Evolutionary conservation across 2,329 filamentous ascomycete species (phyloP).

Genomic region (Claviceps maximensis): DNA sequence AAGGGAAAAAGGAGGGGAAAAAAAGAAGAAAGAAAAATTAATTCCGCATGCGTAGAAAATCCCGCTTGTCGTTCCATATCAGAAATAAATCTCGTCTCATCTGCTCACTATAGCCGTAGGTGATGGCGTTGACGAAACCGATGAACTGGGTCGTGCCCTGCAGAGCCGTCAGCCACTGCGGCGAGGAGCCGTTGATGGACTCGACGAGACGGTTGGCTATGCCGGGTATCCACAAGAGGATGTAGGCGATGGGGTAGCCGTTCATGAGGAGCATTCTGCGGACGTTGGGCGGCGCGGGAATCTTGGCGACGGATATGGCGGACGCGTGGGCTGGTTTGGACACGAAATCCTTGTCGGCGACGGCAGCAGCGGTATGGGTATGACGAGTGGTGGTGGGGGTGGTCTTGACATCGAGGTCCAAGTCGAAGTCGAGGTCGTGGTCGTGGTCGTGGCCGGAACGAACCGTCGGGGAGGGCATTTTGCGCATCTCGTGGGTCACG

Average conservation of each 20-base stretch:
- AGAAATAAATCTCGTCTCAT: constrained; percentile 3
- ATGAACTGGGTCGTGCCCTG: constrained; percentile 25
- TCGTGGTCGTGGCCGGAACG: not conserved
- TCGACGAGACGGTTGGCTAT: constrained; percentile 21
- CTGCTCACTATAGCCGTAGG: constrained; percentile 25
- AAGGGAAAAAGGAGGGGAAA: not conserved
- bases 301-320: not conserved
- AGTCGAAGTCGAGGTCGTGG: not conserved
- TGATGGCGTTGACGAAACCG: constrained; percentile 24
- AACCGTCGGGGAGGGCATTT: not conserved
- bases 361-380: too few relatives aligned
- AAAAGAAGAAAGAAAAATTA: not conserved
- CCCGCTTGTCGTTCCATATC: not conserved
- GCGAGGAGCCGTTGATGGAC: constrained; percentile 10
- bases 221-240: constrained; percentile 25
- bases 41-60: not conserved
- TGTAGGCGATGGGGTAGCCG: constrained; percentile 24
- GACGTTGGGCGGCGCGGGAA: constrained; percentile 10
- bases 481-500: too few relatives aligned
- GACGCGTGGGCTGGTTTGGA: not conserved
- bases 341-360: too few relatives aligned
- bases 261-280: constrained; percentile 23
- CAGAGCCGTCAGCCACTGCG: constrained; percentile 14
- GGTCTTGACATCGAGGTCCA: too few relatives aligned
- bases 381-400: too few relatives aligned